Percentiles rank a stretch among this genome's conserved stretches.
Evolutionary conservation across 108 stramenopile genomes (phyloP).

Genomic region (Cylindrotheca fusiformis): DNA sequence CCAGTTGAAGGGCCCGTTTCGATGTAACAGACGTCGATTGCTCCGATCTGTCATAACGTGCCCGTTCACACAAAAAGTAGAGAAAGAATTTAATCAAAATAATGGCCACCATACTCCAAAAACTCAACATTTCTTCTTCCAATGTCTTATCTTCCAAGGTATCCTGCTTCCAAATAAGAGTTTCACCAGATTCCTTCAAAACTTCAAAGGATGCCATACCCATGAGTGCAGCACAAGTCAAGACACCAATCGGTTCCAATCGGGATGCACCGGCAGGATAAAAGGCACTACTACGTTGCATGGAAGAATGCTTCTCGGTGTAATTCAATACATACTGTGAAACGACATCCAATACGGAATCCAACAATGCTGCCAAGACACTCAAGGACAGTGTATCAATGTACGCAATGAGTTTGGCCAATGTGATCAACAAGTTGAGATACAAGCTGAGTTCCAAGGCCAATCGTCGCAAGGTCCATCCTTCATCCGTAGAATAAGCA

Average conservation of each 20-base stretch:
- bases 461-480: constrained; percentile 47
- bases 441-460: constrained; percentile 79
- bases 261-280: constrained; percentile 92
- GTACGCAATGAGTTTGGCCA: constrained; percentile 79
- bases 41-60: constrained; percentile 13
- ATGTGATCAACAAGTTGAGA: constrained; percentile 77
- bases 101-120: constrained; percentile 70
- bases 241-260: constrained; percentile 90
- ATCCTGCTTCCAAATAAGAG: constrained; percentile 33
- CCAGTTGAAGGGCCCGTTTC: constrained; percentile 34
- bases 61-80: constrained; percentile 56
- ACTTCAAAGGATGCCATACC: constrained; percentile 91
- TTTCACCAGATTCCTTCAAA: constrained; percentile 65
- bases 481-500: neutral
- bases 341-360: constrained; percentile 88
- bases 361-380: constrained; percentile 87
- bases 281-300: constrained; percentile 67
- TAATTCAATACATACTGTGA: constrained; percentile 79
- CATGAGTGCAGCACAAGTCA: constrained; percentile 93
- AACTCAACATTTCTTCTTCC: constrained; percentile 44
- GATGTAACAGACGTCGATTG: constrained; percentile 3
- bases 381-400: constrained; percentile 72
- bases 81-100: constrained; percentile 78
- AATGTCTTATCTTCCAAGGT: constrained; percentile 30
- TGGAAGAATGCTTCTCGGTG: constrained; percentile 73